Evolutionary conservation across 345 rosid genomes (phyloP).

Genomic region (Ceriops zippeliana): DNA sequence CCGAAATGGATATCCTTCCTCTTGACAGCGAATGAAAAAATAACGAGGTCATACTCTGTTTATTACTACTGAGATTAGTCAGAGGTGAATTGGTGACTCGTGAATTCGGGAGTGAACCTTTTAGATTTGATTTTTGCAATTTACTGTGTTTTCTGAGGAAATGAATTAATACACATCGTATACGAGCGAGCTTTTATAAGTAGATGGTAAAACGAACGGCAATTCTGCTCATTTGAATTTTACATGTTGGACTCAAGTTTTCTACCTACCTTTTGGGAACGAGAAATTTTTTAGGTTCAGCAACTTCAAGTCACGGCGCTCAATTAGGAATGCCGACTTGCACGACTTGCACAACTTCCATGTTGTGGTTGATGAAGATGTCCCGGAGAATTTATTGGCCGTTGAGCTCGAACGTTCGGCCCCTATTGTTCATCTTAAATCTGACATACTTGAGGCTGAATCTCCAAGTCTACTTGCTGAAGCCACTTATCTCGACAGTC

Average conservation of each 20-base stretch:
- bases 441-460: slow-evolving; percentile 54
- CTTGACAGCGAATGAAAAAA: not conserved
- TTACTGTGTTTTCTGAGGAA: not conserved
- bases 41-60: not conserved
- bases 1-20: not conserved
- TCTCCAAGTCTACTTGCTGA: slow-evolving; percentile 60
- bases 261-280: not conserved
- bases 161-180: no score
- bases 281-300: slow-evolving; percentile 35
- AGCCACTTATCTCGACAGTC: slow-evolving; percentile 56
- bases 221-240: not conserved
- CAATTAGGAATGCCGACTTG: slow-evolving; percentile 55
- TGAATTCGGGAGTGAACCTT: not conserved
- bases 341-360: slow-evolving; percentile 44
- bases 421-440: slow-evolving; percentile 63
- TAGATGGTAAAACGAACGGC: no score
- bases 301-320: slow-evolving; percentile 54
- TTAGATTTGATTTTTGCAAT: not conserved
- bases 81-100: not conserved
- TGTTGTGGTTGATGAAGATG: slow-evolving; percentile 46
- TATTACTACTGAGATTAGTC: not conserved
- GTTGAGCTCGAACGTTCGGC: slow-evolving; percentile 39
- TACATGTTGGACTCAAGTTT: not conserved
- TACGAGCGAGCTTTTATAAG: no score
- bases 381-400: slow-evolving; percentile 36